phyloP scores from a whole-genome alignment of 192 early-diverging fungal species.

The Rhizophagus clarus region DNA sequence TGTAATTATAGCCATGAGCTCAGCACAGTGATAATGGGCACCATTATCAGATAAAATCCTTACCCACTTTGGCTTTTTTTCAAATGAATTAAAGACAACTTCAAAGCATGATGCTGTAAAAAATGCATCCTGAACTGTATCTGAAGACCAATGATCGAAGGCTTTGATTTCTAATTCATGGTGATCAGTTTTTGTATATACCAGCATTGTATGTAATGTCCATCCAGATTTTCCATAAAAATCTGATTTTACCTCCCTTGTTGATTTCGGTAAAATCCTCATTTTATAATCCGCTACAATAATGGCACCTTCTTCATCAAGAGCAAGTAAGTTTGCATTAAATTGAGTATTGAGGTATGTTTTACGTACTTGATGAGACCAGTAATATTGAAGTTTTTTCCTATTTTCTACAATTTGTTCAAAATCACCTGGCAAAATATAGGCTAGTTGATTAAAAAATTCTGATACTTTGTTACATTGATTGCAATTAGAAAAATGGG shows the following conservation, averaged over 20 bases:
- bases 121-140: neutral
- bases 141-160: neutral
- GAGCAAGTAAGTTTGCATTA: neutral
- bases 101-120: neutral
- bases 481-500: neutral
- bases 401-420: neutral
- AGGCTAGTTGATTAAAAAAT: neutral
- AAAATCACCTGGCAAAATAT: too few species aligned
- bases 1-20: neutral
- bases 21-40: neutral
- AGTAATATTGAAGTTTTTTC: constrained; percentile 13
- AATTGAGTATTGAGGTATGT: constrained; percentile 5
- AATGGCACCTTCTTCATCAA: constrained; percentile 2
- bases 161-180: neutral
- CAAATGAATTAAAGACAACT: neutral
- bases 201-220: neutral
- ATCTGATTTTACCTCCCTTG: neutral
- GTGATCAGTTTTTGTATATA: neutral
- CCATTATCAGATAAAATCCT: neutral
- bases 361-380: neutral
- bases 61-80: neutral
- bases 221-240: constrained; percentile 9
- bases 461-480: neutral
- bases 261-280: constrained; percentile 6
- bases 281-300: constrained; percentile 17